Base-by-base conservation (phyloP, 1,284 basidiomycete species). In the Ceratobasidium sp. region DNA sequence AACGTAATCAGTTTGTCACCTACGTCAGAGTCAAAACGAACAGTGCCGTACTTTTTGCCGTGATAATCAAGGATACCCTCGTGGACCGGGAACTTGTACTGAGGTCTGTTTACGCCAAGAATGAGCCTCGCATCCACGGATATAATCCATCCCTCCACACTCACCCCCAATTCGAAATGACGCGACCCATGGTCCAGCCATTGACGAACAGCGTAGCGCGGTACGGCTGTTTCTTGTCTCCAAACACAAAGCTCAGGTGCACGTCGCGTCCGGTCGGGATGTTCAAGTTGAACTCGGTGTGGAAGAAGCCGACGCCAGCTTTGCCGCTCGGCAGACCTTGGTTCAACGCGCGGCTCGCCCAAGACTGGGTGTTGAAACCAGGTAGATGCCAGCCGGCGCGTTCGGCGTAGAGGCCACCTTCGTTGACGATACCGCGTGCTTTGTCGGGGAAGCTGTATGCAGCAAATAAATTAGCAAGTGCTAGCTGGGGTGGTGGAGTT, bases 101-200 rank as follows among this genome's bases (percentile, higher is more conserved):
- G 91, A 14, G 91, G 91, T 11, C 90, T 86, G 70, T 18, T 30
- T 25, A 25, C 11, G n/a, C 23, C 53, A 14, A 59, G 40, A 60
- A 67, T 38, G 76, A 53, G 70, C 38, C 28, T 18, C 28, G 12
- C 12, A n/a, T 25, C 23, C 8, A n/a, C 5, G 23, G 11, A 49
- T 42, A 30, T 16, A 46, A 1, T 28, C 11, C 51, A 53, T 2
- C 25, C 11, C 3, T 48, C 4, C n/a, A 46, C 2, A 76, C 84
- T 66, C 75, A 87, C 90, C 90, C 89, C 2, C 91, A 83, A 77
- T 91, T 89, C 18, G 81, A 87, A 23, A 90, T 84, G 25, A 88
- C 80, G 79, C 92, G 92, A 7, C 92, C 91, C 86, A 91, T 91
- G 83, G 89, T 88, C 92, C 92, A 93, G 16, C 91, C 91, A 76